phyloP scores from a whole-genome alignment of 106 monocot species.

The Acorus calamus region DNA sequence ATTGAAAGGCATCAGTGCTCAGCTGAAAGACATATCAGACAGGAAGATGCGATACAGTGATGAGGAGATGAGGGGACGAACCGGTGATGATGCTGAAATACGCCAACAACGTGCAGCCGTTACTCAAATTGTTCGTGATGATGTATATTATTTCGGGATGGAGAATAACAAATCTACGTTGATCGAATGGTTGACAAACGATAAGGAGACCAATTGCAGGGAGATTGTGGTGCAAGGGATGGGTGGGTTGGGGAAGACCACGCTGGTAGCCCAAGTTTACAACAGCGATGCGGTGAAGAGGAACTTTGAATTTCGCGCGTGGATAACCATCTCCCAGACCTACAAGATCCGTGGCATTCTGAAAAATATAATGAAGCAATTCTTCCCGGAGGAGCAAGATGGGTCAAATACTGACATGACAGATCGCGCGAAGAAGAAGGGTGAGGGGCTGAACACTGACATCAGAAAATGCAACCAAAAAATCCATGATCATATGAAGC shows the following conservation, averaged over 20 bases:
- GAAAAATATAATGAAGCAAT: neutral
- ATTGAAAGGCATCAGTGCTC: no score
- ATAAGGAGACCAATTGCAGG: neutral
- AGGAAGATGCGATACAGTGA: no score
- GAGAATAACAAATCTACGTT: neutral
- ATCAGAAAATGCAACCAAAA: neutral
- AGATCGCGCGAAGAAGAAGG: no score
- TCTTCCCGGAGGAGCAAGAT: neutral
- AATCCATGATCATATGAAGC: slow-evolving; percentile 4
- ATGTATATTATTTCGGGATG: no score
- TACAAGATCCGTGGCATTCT: slow-evolving; percentile 1
- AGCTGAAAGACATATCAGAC: no score
- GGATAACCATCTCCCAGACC: slow-evolving; percentile 11
- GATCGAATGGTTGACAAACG: neutral
- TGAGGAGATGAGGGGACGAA: no score
- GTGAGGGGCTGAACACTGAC: no score
- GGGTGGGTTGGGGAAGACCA: slow-evolving; percentile 22
- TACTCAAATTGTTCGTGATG: no score
- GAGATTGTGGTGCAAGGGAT: slow-evolving; percentile 3
- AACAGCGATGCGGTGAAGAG: neutral
- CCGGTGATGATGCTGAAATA: no score
- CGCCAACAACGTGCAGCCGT: no score
- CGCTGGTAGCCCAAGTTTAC: slow-evolving; percentile 16
- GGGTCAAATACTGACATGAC: no score
- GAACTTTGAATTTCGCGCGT: slow-evolving; percentile 3